Evolutionary conservation across 108 stramenopile genomes (phyloP).

Genomic region (Pelagomonas calceolata): DNA sequence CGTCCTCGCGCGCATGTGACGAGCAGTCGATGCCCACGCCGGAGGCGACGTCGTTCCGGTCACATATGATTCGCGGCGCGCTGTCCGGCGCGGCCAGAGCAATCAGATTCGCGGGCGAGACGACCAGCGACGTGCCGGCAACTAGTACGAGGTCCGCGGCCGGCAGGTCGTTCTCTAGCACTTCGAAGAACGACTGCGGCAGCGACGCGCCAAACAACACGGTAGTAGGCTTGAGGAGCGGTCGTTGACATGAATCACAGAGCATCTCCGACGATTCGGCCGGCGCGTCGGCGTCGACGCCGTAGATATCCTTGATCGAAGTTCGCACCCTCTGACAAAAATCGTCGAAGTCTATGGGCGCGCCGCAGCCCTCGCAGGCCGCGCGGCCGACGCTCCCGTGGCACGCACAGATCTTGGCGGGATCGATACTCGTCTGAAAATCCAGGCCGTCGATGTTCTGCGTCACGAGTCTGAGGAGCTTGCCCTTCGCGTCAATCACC

Average conservation of each 20-base stretch:
- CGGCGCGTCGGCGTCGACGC: constrained; percentile 42
- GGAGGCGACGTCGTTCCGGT: constrained; percentile 1
- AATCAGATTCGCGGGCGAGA: background rate
- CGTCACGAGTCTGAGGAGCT: constrained; percentile 54
- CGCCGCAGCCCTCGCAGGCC: constrained; percentile 58
- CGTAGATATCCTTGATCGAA: constrained; percentile 64
- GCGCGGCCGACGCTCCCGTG: constrained; percentile 74
- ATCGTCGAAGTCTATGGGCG: constrained; percentile 38
- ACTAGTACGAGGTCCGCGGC: constrained; percentile 50
- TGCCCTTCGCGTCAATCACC: constrained; percentile 52
- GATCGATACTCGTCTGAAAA: constrained; percentile 47
- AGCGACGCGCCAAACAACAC: constrained; percentile 61
- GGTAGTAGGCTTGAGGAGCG: constrained; percentile 66
- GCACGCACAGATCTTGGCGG: constrained; percentile 55
- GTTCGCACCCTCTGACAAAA: constrained; percentile 46
- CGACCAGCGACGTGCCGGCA: constrained; percentile 25
- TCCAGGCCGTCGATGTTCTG: constrained; percentile 79
- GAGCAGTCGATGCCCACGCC: constrained; percentile 4
- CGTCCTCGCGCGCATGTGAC: background rate
- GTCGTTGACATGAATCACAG: constrained; percentile 47
- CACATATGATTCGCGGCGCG: background rate
- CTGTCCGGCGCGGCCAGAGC: background rate
- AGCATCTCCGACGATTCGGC: constrained; percentile 44
- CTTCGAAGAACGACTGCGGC: constrained; percentile 55
- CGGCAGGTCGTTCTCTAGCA: constrained; percentile 50